Percentiles rank a stretch among this genome's conserved stretches.
These are phyloP conservation scores for Soucietia sequanensis DNA, from an alignment of 805 yeast genomes.

Conservation along the genomic window DNA sequence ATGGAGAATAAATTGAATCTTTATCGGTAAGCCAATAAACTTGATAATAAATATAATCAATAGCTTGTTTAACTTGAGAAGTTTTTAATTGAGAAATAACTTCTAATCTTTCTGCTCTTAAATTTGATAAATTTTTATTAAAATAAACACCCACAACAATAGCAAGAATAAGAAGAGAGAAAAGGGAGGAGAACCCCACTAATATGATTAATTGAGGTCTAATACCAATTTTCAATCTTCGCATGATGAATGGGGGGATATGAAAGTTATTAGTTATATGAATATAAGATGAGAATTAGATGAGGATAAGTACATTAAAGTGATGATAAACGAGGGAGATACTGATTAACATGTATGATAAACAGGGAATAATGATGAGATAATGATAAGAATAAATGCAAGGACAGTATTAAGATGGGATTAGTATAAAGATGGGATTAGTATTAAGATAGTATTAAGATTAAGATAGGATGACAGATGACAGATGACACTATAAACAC, in stretches of 20 bases:
- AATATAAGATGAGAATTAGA: too few species aligned
- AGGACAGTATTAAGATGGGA: too few species aligned
- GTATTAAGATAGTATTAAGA: too few species aligned
- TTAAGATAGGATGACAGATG: too few species aligned
- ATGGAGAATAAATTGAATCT: constrained; percentile 58
- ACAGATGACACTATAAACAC: too few species aligned
- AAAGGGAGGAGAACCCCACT: constrained; percentile 66
- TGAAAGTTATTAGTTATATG: too few species aligned
- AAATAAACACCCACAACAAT: constrained; percentile 74
- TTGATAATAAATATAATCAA: constrained; percentile 65
- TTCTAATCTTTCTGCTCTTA: constrained; percentile 68
- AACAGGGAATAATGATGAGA: too few species aligned
- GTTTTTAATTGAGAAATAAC: constrained; percentile 82
- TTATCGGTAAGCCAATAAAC: constrained; percentile 61
- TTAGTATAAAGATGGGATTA: too few species aligned
- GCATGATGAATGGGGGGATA: constrained; percentile 26
- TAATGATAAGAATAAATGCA: too few species aligned
- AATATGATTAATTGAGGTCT: constrained; percentile 72
- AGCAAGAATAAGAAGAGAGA: constrained; percentile 71
- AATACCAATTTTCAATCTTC: constrained; percentile 57
- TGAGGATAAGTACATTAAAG: too few species aligned
- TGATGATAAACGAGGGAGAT: too few species aligned
- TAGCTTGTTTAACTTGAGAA: constrained; percentile 70
- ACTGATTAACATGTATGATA: too few species aligned
- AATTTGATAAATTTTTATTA: constrained; percentile 54